Conservation (phyloP, 2,329 filamentous ascomycete species). For the Diaporthe vexans region DNA sequence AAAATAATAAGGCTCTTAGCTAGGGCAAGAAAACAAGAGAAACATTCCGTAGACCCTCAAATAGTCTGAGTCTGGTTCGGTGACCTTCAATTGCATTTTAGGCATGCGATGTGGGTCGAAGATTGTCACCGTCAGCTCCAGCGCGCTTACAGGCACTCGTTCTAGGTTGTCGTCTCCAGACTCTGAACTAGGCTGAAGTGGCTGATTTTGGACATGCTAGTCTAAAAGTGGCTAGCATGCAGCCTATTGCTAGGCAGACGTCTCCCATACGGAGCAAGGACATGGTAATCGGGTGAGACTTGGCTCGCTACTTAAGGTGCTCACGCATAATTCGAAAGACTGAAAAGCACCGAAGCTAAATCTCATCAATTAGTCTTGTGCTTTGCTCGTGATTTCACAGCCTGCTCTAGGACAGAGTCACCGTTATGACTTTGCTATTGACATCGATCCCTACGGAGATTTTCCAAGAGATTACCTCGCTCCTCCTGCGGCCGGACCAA, state of each 20-base stretch:
- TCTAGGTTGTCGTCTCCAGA: neutral
- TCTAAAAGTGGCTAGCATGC: neutral
- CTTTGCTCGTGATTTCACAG: neutral
- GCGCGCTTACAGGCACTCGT: neutral
- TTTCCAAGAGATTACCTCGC: neutral
- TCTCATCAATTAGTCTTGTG: no score
- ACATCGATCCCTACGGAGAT: neutral
- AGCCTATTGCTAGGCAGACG: neutral
- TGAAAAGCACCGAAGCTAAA: neutral
- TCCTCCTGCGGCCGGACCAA: slow-evolving; percentile 12
- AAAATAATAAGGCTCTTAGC: no score
- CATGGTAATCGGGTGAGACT: neutral
- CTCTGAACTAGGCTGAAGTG: neutral
- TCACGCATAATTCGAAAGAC: neutral
- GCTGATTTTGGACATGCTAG: neutral
- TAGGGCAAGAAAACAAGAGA: no score
- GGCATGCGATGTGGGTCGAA: no score
- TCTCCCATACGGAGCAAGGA: neutral
- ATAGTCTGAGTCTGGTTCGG: no score
- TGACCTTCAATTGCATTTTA: no score
- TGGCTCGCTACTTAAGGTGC: neutral
- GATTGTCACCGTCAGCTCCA: no score
- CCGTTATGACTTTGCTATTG: neutral
- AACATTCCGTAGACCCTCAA: no score
- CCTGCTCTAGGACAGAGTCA: neutral